Conservation (phyloP, 805 yeast genomes). For the Spathaspora passalidarum region DNA sequence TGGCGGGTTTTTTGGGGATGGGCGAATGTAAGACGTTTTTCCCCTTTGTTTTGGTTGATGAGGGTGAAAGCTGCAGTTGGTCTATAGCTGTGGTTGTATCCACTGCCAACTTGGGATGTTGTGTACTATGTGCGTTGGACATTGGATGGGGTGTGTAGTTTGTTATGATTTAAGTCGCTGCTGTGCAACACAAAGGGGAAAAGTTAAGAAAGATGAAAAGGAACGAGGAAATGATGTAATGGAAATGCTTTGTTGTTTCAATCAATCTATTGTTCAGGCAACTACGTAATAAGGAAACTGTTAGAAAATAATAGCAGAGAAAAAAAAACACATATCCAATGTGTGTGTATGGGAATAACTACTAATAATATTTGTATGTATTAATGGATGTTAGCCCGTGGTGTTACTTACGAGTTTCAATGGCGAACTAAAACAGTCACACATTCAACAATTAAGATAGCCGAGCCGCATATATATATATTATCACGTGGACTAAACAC, state of each 20-base stretch:
- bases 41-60: background rate
- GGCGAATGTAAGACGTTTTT: constrained; percentile 9
- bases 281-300: background rate
- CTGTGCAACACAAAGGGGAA: too few relatives aligned
- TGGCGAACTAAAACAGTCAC: too few relatives aligned
- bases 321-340: background rate
- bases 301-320: background rate
- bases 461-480: too few relatives aligned
- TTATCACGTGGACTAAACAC: too few relatives aligned
- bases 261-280: background rate
- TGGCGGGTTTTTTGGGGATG: constrained; percentile 9
- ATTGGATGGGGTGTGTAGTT: too few relatives aligned
- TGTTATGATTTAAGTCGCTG: too few relatives aligned
- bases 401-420: too few relatives aligned
- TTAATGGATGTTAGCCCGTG: background rate
- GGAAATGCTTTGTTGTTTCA: background rate
- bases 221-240: background rate
- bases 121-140: too few relatives aligned
- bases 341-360: too few relatives aligned
- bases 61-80: too few relatives aligned
- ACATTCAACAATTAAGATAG: too few relatives aligned
- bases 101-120: background rate
- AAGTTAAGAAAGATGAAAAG: too few relatives aligned
- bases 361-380: background rate
- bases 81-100: background rate